Evolutionary conservation across 2,329 filamentous ascomycete genomes (phyloP), one percentile per base, ranked within the genome.

Genomic region (Thelonectria rubi): DNA sequence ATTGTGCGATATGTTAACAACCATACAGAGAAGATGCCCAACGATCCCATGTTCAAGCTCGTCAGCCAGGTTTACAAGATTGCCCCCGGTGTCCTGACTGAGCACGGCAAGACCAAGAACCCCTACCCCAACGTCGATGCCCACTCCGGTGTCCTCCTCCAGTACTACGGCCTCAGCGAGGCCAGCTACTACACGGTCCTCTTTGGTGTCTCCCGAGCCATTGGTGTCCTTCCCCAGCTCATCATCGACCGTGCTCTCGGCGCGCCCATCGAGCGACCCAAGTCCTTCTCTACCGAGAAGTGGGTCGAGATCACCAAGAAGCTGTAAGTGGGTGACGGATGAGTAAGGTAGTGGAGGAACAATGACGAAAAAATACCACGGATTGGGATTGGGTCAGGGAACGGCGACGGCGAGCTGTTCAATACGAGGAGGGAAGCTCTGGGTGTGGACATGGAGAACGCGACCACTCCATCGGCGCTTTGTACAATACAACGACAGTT

Each of bases 31-130:
- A 92, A 97, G 80, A 89, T 97, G 79, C 92, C 94, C 77, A 87
- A 97, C 76, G 95, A 98, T 87, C 94, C 94, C 75, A 96, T 99
- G 94, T 99, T 97, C 92, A 93, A 99, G 89, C 92, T 99, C 73
- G 95, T 99, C 84, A 96, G 92, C 88, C 95, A 99, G 86, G 95
- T 99, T 74, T 99, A 98, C 92, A 99, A 99, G 92, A 98, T 99
- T 75, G 95, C 95, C 69, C 95, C 95, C 69, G 91, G 91, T 76
- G 95, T 99, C 75, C 87, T 99, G 79, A 99, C 95, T 71, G 93
- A 99, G 90, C 95, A 99, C 86, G 95, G 95, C 85, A 99, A 99
- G 92, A 98, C 94, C 87, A 98, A 98, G 92, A 97, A 98, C 91
- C 94, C 94, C 71, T 98, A 87, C 88, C 95, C 95, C 82, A 98